A percentile compares a stretch with the other conserved stretches of the same genome.
phyloP scores from a whole-genome alignment of 306 rosid genomes.

The Acmispon strigosus region DNA sequence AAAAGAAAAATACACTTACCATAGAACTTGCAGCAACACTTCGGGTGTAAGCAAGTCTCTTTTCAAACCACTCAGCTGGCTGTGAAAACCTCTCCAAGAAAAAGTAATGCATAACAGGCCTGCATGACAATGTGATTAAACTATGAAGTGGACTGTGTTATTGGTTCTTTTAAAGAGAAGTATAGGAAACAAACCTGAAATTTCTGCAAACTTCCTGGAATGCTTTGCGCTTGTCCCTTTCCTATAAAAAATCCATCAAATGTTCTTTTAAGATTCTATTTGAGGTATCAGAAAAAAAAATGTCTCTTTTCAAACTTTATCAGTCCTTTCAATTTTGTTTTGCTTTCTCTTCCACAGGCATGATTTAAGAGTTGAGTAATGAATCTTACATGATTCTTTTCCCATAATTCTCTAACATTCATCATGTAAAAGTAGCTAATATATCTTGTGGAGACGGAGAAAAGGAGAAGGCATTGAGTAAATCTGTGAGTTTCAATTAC shows the following conservation, averaged over 20 bases:
- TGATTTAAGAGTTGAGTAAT: neutral
- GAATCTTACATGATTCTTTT: neutral
- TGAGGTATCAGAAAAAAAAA: neutral
- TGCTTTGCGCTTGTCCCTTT: conserved; percentile 89
- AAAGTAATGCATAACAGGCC: conserved; percentile 96
- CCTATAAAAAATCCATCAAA: conserved; percentile 40
- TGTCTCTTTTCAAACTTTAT: neutral
- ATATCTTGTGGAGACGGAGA: neutral
- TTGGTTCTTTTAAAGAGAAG: neutral
- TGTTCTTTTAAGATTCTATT: neutral
- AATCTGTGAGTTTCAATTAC: too few relatives aligned
- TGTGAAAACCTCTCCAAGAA: conserved; percentile 91
- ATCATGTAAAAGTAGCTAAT: neutral
- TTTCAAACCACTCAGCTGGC: conserved; percentile 95
- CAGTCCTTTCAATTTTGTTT: neutral
- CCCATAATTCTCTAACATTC: neutral
- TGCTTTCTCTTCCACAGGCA: neutral
- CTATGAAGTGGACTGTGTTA: conserved; percentile 4
- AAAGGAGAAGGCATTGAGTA: too few relatives aligned
- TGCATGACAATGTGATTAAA: conserved; percentile 31
- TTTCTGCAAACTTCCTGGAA: conserved; percentile 62
- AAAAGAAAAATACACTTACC: conserved; percentile 44
- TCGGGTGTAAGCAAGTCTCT: conserved; percentile 83
- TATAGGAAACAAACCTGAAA: conserved; percentile 21
- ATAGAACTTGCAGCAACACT: conserved; percentile 97